Conservation (phyloP, 2,329 filamentous ascomycete genomes). For the Bipolaris sorokiniana region DNA sequence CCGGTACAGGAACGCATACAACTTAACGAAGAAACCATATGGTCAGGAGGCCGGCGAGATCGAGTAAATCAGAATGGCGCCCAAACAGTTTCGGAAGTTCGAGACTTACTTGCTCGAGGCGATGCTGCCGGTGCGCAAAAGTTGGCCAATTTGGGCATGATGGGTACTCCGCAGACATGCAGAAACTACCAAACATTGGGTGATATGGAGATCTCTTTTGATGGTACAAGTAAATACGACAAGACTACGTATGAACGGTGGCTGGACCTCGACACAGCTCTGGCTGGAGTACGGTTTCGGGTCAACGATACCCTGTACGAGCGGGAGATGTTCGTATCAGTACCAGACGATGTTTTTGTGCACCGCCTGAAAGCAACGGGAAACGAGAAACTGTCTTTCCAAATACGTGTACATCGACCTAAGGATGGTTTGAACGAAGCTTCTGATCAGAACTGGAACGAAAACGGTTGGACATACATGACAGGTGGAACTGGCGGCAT, state of each 20-base stretch:
- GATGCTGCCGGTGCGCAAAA: conserved; percentile 6
- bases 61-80: conserved; percentile 35
- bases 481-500: conserved; percentile 8
- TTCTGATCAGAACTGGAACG: conserved; percentile 10
- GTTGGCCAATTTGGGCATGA: conserved; percentile 12
- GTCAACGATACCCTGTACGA: conserved; percentile 8
- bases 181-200: conserved; percentile 10
- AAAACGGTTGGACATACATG: conserved; percentile 6
- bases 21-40: conserved; percentile 56
- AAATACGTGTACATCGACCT: conserved; percentile 11
- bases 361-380: conserved; percentile 6
- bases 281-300: neutral
- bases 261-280: conserved; percentile 3
- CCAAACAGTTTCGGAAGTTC: conserved; percentile 7
- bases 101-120: conserved; percentile 4
- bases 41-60: conserved; percentile 46
- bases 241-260: conserved; percentile 6
- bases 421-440: conserved; percentile 10
- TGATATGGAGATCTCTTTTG: conserved; percentile 10
- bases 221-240: conserved; percentile 2
- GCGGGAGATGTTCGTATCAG: conserved; percentile 10
- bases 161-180: conserved; percentile 8
- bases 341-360: conserved; percentile 20
- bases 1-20: conserved; percentile 53
- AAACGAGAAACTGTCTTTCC: conserved; percentile 5